phyloP scores from a whole-genome alignment of 2,329 filamentous ascomycete genomes.

The Fusarium temperatum region DNA sequence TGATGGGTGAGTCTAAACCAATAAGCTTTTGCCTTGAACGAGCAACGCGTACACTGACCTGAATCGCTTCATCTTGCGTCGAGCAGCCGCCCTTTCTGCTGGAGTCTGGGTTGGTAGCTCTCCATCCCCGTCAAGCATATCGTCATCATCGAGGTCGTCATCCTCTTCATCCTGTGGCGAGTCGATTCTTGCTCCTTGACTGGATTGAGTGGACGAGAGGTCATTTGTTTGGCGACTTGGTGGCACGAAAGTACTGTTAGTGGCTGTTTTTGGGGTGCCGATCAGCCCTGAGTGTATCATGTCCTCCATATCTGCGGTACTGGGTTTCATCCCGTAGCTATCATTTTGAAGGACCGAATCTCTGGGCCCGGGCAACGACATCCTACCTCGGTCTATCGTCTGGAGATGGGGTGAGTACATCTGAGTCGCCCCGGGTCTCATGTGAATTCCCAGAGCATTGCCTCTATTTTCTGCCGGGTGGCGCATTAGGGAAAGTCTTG shows the following conservation, averaged over 20 bases:
- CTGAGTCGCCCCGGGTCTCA: slow-evolving; percentile 59
- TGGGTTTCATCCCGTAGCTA: slow-evolving; percentile 11
- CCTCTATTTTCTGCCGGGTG: slow-evolving; percentile 49
- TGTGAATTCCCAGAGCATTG: slow-evolving; percentile 70
- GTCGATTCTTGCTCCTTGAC: slow-evolving; percentile 49
- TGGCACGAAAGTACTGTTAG: background rate
- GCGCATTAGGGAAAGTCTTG: slow-evolving; percentile 23
- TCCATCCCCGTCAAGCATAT: slow-evolving; percentile 58
- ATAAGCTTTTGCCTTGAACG: slow-evolving; percentile 46
- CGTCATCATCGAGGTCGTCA: slow-evolving; percentile 64
- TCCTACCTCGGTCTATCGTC: slow-evolving; percentile 1
- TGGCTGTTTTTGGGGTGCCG: background rate
- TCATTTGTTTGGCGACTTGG: slow-evolving; percentile 49
- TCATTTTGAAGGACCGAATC: slow-evolving; percentile 6
- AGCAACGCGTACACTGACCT: slow-evolving; percentile 59
- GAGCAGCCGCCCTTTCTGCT: slow-evolving; percentile 65
- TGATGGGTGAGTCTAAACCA: slow-evolving; percentile 82
- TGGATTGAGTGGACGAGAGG: slow-evolving; percentile 44
- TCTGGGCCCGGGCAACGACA: slow-evolving; percentile 4
- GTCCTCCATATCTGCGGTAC: background rate
- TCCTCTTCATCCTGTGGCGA: slow-evolving; percentile 60
- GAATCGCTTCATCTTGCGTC: slow-evolving; percentile 81
- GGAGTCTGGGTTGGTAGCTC: slow-evolving; percentile 57
- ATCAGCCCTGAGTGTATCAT: background rate
- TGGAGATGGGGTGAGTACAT: slow-evolving; percentile 6